Percentiles rank a stretch among this genome's conserved stretches.
Conservation (phyloP, 768 basidiomycete species). For the Lactifluus piperatus region DNA sequence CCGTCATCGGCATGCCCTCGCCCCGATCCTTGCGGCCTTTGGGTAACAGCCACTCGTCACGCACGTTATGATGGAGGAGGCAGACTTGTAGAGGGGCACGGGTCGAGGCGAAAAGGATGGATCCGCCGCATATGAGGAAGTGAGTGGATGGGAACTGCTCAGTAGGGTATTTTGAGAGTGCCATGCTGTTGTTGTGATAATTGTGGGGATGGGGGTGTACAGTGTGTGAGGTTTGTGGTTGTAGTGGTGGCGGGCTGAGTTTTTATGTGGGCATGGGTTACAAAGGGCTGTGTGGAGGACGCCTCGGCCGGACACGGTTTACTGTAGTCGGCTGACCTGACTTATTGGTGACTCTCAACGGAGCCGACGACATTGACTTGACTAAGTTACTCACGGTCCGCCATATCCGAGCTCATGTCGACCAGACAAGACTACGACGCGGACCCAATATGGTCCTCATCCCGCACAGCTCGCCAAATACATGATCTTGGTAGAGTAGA, state of each 20-base stretch:
- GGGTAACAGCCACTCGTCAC: constrained; percentile 38
- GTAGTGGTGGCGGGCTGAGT: too few species aligned
- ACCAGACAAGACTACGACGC: not conserved
- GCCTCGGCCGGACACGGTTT: too few species aligned
- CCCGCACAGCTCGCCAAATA: constrained; percentile 73
- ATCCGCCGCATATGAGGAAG: constrained; percentile 27
- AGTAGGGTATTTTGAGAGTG: not conserved
- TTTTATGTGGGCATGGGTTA: not conserved
- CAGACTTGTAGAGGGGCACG: constrained; percentile 24
- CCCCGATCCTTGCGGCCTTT: constrained; percentile 55
- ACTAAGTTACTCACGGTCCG: not conserved
- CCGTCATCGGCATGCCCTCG: constrained; percentile 42
- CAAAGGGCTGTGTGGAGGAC: too few species aligned
- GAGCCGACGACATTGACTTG: too few species aligned
- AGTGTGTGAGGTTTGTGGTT: too few species aligned
- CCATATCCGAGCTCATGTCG: not conserved
- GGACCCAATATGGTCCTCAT: constrained; percentile 76
- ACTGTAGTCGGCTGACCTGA: too few species aligned
- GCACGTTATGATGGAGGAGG: constrained; percentile 24
- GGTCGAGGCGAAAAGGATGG: constrained; percentile 23
- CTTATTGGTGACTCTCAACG: too few species aligned
- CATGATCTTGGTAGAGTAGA: constrained; percentile 74
- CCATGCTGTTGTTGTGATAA: not conserved
- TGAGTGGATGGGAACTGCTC: constrained; percentile 9
- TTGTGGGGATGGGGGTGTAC: not conserved